Evolutionary conservation across 2,329 filamentous ascomycete species (phyloP).

Genomic region (Ophiosphaerella korrae): DNA sequence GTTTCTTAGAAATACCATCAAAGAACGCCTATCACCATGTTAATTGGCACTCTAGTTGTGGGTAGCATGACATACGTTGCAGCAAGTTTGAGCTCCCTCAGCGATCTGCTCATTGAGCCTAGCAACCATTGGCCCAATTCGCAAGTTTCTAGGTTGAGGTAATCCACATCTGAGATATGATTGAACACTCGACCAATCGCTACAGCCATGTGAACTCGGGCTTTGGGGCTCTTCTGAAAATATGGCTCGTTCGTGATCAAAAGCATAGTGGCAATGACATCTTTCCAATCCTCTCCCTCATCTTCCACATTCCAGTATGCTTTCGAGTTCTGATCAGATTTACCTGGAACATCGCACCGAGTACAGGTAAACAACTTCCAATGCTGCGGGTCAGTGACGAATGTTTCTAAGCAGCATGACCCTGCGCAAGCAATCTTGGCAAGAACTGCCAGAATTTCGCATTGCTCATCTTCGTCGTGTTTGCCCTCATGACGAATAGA

Average conservation of each 20-base stretch:
- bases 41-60: neutral
- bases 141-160: constrained; percentile 72
- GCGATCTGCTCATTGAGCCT: constrained; percentile 78
- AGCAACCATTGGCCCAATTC: constrained; percentile 79
- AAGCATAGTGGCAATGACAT: constrained; percentile 36
- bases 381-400: constrained; percentile 1
- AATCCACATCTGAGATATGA: constrained; percentile 64
- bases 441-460: constrained; percentile 34
- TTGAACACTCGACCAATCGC: constrained; percentile 68
- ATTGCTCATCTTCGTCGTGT: constrained; percentile 23
- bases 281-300: constrained; percentile 38
- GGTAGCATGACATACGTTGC: constrained; percentile 62
- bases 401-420: constrained; percentile 24
- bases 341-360: constrained; percentile 29
- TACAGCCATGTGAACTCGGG: constrained; percentile 40
- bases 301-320: constrained; percentile 32
- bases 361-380: constrained; percentile 25
- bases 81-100: constrained; percentile 82
- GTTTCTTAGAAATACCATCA: constrained; percentile 68
- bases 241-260: constrained; percentile 33
- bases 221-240: constrained; percentile 36
- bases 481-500: constrained; percentile 18
- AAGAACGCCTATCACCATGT: constrained; percentile 57
- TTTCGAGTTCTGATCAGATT: neutral
- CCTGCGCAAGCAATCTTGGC: constrained; percentile 43